Base-by-base conservation (phyloP, 768 basidiomycete species). In the Phaffia australis region DNA sequence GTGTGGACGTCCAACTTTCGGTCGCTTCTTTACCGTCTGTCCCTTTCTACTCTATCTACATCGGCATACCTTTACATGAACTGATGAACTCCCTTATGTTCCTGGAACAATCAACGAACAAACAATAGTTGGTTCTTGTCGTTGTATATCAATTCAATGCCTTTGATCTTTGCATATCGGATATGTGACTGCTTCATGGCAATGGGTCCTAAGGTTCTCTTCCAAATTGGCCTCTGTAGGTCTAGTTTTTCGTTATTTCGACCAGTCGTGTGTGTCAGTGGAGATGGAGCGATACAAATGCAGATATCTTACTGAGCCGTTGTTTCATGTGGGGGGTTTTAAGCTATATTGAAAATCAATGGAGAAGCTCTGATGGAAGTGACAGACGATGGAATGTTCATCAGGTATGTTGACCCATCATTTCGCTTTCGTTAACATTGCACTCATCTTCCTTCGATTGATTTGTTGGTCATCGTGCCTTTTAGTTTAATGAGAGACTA, bases 111-210 rank as follows among this genome's bases (percentile, higher is more conserved):
- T n/a, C 4, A 27, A 19, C 25, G 6, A 23, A 27, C 25, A 2
- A 23, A 27, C 7, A 21, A 51, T 42, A 77, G 76, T 1, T 99
- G 94, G 94, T 99, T 99, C 81, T 78, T 99, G 75, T 95, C 92
- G 72, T 79, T 98, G 84, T 97, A 76, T 72, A 92, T 82, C 64
- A 72, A 71, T 54, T 76, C 71, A 21, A 90, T 92, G 89, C 89
- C 92, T 1, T 87, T 98, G 83, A 85, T 99, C 51, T 99, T 98
- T 73, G 94, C 94, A 0, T 99, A 95, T 80, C 84, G 95, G 42
- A 89, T 95, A 73, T 90, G 93, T 2, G 93, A 98, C 75, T 97
- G 93, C 75, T 93, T 97, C 80, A 87, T 97, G 78, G 92, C 91
- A 71, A 97, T 99, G 94, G 95, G 95, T 0, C 90, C 93, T 0